These are phyloP conservation scores for Violaceomyces palustris DNA, from an alignment of 1,284 basidiomycete species.

Conservation along the genomic window DNA sequence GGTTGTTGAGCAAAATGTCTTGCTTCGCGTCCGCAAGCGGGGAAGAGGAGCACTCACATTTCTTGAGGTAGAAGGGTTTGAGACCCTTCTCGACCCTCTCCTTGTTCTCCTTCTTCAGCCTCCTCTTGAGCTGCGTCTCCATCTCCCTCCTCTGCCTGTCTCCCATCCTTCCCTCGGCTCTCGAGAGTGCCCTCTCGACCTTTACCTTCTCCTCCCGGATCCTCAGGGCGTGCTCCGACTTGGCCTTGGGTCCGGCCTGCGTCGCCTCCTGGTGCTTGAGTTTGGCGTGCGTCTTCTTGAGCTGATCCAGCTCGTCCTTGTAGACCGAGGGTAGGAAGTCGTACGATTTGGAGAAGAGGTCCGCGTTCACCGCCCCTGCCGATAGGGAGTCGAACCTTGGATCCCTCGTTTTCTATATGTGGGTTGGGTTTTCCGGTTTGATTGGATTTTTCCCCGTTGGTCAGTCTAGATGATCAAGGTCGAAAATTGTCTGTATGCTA, in stretches of 20 bases:
- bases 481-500: too few relatives aligned
- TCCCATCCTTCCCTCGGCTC: conserved; percentile 63
- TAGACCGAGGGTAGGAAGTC: conserved; percentile 71
- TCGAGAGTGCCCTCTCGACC: conserved; percentile 73
- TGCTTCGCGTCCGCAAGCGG: not conserved
- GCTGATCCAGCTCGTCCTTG: conserved; percentile 63
- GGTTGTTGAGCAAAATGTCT: not conserved
- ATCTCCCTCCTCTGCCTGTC: conserved; percentile 67
- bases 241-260: conserved; percentile 65
- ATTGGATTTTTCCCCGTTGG: too few relatives aligned
- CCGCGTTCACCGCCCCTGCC: conserved; percentile 65
- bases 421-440: too few relatives aligned
- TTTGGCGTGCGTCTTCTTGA: conserved; percentile 66
- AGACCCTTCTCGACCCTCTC: conserved; percentile 42
- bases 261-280: conserved; percentile 64
- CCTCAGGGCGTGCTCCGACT: conserved; percentile 55
- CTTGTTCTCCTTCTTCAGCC: conserved; percentile 52
- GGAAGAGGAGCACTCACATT: conserved; percentile 58
- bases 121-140: conserved; percentile 58
- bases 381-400: conserved; percentile 76
- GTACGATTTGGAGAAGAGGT: conserved; percentile 72
- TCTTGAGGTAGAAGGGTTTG: conserved; percentile 73
- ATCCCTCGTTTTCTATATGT: too few relatives aligned
- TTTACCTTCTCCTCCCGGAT: conserved; percentile 66
- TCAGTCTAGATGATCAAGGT: too few relatives aligned